Conservation (phyloP, 1,284 basidiomycete species). For the Schizophyllum commune region DNA sequence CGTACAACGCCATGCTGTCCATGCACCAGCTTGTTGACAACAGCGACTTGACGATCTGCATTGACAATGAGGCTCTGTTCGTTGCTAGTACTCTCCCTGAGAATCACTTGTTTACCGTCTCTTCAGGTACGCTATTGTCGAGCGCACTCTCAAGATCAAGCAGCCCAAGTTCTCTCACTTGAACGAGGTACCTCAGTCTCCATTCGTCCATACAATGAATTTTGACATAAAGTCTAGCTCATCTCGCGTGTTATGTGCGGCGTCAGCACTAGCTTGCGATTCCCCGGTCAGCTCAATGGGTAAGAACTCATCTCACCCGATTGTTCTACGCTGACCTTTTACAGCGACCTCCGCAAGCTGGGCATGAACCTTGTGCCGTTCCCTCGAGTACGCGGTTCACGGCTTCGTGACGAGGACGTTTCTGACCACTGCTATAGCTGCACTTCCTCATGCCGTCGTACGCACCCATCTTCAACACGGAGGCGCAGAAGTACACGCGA, state of each 20-base stretch:
- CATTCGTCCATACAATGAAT: conserved; percentile 1
- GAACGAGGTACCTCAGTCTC: conserved; percentile 55
- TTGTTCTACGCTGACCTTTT: background rate
- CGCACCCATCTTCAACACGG: conserved; percentile 70
- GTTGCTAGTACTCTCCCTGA: conserved; percentile 16
- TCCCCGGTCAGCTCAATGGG: conserved; percentile 93
- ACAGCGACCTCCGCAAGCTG: conserved; percentile 88
- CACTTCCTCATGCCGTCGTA: conserved; percentile 90
- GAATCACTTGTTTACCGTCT: conserved; percentile 4
- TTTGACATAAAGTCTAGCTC: conserved; percentile 34
- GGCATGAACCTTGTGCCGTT: conserved; percentile 92
- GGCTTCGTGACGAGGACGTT: background rate
- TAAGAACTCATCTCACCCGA: conserved; percentile 21
- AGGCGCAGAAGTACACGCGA: conserved; percentile 55
- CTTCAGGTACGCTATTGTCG: conserved; percentile 73
- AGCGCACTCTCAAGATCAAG: conserved; percentile 68
- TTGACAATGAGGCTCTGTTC: conserved; percentile 91
- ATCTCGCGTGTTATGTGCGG: conserved; percentile 87
- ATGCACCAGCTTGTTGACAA: conserved; percentile 90
- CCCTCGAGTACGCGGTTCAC: conserved; percentile 57
- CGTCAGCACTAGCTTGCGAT: conserved; percentile 83
- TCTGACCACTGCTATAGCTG: conserved; percentile 24
- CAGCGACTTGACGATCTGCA: conserved; percentile 83
- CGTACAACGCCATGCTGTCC: conserved; percentile 88
- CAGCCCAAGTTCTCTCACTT: conserved; percentile 69